Conservation (phyloP, 805 yeast species). For the Komagataella phaffii region DNA sequence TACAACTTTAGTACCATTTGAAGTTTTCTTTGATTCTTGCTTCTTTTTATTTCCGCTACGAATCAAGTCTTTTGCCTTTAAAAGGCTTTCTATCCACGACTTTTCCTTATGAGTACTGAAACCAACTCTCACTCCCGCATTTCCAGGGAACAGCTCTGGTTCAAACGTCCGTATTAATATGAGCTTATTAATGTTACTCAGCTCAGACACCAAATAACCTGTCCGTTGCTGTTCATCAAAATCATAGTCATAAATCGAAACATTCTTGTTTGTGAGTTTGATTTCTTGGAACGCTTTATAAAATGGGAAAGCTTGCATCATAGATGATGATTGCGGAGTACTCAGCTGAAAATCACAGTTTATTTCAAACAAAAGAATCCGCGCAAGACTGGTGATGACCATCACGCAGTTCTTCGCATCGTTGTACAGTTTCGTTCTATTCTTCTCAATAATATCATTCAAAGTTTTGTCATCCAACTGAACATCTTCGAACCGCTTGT, state of each 20-base stretch:
- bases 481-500: conserved; percentile 10
- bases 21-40: conserved; percentile 4
- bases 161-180: conserved; percentile 26
- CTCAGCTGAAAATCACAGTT: conserved; percentile 16
- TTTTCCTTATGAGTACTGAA: conserved; percentile 32
- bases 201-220: conserved; percentile 56
- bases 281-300: conserved; percentile 22
- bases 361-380: conserved; percentile 20
- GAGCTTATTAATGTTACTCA: conserved; percentile 41
- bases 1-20: conserved; percentile 1
- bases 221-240: conserved; percentile 43
- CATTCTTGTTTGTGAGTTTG: conserved; percentile 32
- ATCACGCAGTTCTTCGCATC: conserved; percentile 19
- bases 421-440: conserved; percentile 14
- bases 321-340: conserved; percentile 17
- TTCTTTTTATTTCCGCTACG: conserved; percentile 12
- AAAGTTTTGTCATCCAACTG: conserved; percentile 17
- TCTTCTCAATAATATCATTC: conserved; percentile 16
- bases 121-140: conserved; percentile 17
- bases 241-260: conserved; percentile 73
- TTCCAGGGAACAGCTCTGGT: conserved; percentile 20
- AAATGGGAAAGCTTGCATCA: conserved; percentile 28
- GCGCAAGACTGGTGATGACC: conserved; percentile 20
- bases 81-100: conserved; percentile 60
- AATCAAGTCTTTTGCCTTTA: conserved; percentile 49